phyloP scores from a whole-genome alignment of 345 rosid species.

The Eucalyptus lansdowneana region DNA sequence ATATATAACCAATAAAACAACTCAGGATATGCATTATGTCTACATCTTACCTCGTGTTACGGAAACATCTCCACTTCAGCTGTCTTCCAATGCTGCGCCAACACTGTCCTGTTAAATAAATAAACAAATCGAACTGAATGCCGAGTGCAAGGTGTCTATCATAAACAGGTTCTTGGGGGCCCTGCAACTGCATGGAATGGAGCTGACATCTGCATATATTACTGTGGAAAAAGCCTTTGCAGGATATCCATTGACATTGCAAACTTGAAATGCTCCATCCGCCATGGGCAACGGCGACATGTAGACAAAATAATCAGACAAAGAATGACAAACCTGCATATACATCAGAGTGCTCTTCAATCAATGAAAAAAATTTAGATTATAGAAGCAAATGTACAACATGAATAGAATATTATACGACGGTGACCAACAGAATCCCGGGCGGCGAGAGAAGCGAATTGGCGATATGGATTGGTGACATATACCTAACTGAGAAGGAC shows the following conservation, averaged over 20 bases:
- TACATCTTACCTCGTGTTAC: neutral
- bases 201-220: neutral
- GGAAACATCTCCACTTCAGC: neutral
- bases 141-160: neutral
- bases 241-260: neutral
- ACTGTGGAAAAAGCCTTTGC: neutral
- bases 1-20: neutral
- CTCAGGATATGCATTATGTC: neutral
- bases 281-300: neutral
- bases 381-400: neutral
- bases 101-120: neutral
- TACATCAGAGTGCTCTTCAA: neutral
- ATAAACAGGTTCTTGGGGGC: neutral
- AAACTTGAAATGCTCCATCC: neutral
- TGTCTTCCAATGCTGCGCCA: neutral
- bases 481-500: neutral
- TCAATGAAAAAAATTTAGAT: neutral
- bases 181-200: neutral
- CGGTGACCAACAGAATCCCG: neutral
- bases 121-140: neutral
- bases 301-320: neutral
- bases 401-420: too few relatives aligned
- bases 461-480: neutral
- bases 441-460: neutral
- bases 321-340: neutral